Evolutionary conservation across 257 asterid genomes (phyloP), one percentile per base, ranked within the genome.

Genomic region (Ligustrum vulgare): DNA sequence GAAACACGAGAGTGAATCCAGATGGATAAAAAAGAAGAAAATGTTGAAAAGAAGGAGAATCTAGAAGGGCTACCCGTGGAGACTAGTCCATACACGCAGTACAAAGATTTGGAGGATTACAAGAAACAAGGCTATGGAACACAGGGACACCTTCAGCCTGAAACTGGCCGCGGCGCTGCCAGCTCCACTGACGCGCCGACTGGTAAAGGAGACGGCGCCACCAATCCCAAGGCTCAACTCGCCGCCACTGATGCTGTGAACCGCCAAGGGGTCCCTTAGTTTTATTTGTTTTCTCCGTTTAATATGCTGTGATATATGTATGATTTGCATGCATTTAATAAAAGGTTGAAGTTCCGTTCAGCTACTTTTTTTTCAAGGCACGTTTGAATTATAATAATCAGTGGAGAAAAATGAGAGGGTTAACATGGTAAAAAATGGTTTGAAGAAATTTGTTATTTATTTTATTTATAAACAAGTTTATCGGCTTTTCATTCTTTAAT

Each of bases 111-210:
- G 87, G 97, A 94, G 80, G 97, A 94, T 80, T 92, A 92, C 92
- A 92, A 92, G 89, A 31, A 86, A 69, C 83, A 89, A 77, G 97
- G 90, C 0, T 94, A 94, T 15, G 98, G 98, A 34, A 84, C 97
- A 0, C 79, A 94, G 33, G 97, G 98, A 33, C 98, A 94, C 78
- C 91, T 71, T 8, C 79, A 92, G 33, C 91, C 94, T n/a, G 64
- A 82, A 15, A 86, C 89, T n/a, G 94, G 96, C 79, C 97, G 84
- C n/a, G 92, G 94, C 34, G 97, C 98, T 69, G 94, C 93, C 64
- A 83, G 78, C 10, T 92, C 97, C 81, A 93, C 97, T 75, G 98
- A 94, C 16, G 98, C 97, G 25, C 98, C 98, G 28, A 90, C 93
- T 70, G 22, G 10, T 18, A 71, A 87, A 10, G 86, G 84, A 0